A percentile compares a stretch with the other conserved stretches of the same genome.
phyloP scores from a whole-genome alignment of 345 rosid species.

The Durio zibethinus region DNA sequence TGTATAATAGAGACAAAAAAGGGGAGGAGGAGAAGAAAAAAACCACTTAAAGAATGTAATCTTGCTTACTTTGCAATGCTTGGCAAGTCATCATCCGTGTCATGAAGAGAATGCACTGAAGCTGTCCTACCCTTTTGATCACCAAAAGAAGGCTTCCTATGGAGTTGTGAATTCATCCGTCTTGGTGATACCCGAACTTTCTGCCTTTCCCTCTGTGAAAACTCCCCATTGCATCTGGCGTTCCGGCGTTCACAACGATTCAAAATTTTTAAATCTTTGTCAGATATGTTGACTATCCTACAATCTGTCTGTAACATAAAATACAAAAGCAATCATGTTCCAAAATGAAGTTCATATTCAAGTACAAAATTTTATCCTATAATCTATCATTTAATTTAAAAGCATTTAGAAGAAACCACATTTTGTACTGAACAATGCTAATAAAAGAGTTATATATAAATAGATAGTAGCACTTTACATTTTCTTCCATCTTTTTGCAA shows the following conservation, averaged over 20 bases:
- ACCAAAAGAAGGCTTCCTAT: slow-evolving; percentile 23
- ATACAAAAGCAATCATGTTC: slow-evolving; percentile 14
- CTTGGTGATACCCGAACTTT: slow-evolving; percentile 35
- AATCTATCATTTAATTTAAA: slow-evolving; percentile 10
- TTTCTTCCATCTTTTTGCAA: slow-evolving; percentile 41
- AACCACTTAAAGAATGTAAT: not conserved
- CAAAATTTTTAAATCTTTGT: slow-evolving; percentile 35
- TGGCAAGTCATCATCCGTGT: slow-evolving; percentile 22
- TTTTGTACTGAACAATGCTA: slow-evolving; percentile 6
- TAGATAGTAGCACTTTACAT: slow-evolving; percentile 41
- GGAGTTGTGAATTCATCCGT: slow-evolving; percentile 19
- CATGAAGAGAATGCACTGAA: slow-evolving; percentile 26
- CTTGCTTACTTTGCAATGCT: slow-evolving; percentile 34
- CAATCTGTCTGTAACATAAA: slow-evolving; percentile 43
- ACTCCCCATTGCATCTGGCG: slow-evolving; percentile 28
- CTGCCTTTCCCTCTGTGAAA: slow-evolving; percentile 21
- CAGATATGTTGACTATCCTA: slow-evolving; percentile 31
- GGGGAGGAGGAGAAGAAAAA: not conserved
- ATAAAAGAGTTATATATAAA: slow-evolving; percentile 13
- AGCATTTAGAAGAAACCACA: slow-evolving; percentile 12
- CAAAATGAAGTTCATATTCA: not conserved
- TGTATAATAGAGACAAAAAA: not conserved
- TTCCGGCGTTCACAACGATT: slow-evolving; percentile 27
- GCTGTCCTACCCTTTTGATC: slow-evolving; percentile 25
- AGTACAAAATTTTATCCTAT: not conserved